Base-by-base conservation (phyloP, 345 rosid species). In the Rhizophora apiculata region DNA sequence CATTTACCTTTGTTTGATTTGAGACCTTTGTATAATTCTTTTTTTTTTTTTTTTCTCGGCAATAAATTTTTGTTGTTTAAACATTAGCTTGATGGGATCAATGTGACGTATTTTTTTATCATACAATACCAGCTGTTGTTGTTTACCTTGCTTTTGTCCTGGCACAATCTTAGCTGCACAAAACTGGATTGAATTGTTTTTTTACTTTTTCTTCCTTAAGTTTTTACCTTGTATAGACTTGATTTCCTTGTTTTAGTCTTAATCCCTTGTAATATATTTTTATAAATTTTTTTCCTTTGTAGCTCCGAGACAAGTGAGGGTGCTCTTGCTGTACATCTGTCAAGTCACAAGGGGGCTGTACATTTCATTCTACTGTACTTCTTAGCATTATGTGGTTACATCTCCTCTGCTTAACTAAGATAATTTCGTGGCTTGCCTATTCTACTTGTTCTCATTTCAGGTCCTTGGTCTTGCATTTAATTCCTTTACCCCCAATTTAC, bases 381-480 rank as follows among this genome's bases (percentile, higher is more conserved):
- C 65, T 30, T 34, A 9, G 15, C 29, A 61, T 29, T 24, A 2
- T 51, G 65, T 32, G 30, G 30, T 65, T 31, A 20, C 57, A 60
- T 55, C 64, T 34, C 55, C 15, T 13, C 57, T 59, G 57, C 48
- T 54, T 31, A 22, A 15, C 62, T 22, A 67, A 49, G 30, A 60
- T 73, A 27, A 34, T 57, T 64, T 19, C 53, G 27, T 75, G 66
- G 51, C 52, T 36, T 62, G 39, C 36, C 27, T 58, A 37, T 53
- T 31, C 27, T 34, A 18, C 37, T 27, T 57, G 54, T 60, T 58
- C 60, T 43, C 48, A 15, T 75, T 68, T 71, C 84, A 96, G 99
- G 99, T 96, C 66, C 98, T 97, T 71, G 99, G 99, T 77, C 99
- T 96, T 66, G 98, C 89, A 77, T 96, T 96, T 78, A 96, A 96